Evolutionary conservation across 495 filamentous ascomycete species (phyloP).

Genomic region (Sabuloglossum arenarium): DNA sequence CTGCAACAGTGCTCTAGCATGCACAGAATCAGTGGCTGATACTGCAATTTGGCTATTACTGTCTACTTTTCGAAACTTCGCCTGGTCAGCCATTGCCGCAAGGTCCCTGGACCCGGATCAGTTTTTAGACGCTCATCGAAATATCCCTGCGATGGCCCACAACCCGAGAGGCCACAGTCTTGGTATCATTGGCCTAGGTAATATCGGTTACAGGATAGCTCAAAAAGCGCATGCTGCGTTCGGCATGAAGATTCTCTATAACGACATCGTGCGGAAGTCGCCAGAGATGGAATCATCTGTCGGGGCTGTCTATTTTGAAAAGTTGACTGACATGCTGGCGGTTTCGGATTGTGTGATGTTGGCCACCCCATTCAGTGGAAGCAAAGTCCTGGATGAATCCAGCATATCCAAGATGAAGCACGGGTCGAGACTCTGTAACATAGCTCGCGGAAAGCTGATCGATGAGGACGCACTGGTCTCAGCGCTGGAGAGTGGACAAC

Average conservation of each 20-base stretch:
- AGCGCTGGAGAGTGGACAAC: slow-evolving; percentile 41
- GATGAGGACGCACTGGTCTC: slow-evolving; percentile 49
- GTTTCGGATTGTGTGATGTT: slow-evolving; percentile 44
- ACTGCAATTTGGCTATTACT: slow-evolving; percentile 57
- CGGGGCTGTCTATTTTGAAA: slow-evolving; percentile 28
- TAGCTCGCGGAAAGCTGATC: slow-evolving; percentile 50
- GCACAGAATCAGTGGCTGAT: slow-evolving; percentile 68
- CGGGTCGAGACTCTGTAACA: slow-evolving; percentile 10
- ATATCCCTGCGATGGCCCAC: slow-evolving; percentile 28
- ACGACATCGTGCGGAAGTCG: slow-evolving; percentile 40
- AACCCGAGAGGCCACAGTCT: slow-evolving; percentile 44
- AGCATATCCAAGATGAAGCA: slow-evolving; percentile 2
- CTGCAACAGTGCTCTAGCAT: slow-evolving; percentile 61
- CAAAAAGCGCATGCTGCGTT: slow-evolving; percentile 37
- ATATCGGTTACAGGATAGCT: slow-evolving; percentile 32
- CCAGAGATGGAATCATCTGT: slow-evolving; percentile 20
- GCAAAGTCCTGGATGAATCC: background rate
- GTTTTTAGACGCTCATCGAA: slow-evolving; percentile 34
- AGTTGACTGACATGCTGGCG: slow-evolving; percentile 30
- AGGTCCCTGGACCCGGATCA: slow-evolving; percentile 16
- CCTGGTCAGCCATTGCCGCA: slow-evolving; percentile 37
- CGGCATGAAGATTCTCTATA: slow-evolving; percentile 47
- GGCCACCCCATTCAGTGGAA: slow-evolving; percentile 41
- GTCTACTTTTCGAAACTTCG: slow-evolving; percentile 53
- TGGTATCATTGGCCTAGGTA: slow-evolving; percentile 31